These are phyloP conservation scores for Termitomyces heimii DNA, from an alignment of 768 basidiomycete species.

Conservation along the genomic window DNA sequence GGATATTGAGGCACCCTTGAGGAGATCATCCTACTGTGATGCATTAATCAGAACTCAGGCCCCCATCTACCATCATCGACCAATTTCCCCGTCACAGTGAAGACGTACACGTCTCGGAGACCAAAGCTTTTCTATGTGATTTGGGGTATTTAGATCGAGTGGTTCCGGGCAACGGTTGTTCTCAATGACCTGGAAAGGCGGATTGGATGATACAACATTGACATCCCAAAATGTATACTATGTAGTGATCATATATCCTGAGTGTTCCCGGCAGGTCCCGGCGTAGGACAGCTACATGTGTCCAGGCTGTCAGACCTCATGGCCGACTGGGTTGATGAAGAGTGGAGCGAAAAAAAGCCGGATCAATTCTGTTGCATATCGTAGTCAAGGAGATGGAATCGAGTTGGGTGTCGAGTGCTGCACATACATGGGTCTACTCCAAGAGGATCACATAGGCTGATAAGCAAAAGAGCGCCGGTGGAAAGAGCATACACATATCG, in stretches of 20 bases:
- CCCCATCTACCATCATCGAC: background rate
- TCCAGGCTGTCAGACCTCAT: background rate
- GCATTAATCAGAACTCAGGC: background rate
- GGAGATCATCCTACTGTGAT: background rate
- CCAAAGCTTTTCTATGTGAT: too few relatives aligned
- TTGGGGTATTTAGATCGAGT: background rate
- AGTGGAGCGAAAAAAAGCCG: background rate
- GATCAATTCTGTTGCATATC: background rate
- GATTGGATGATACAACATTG: slow-evolving; percentile 1
- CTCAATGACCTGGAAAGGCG: background rate
- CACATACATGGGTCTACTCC: too few relatives aligned
- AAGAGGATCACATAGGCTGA: slow-evolving; percentile 3
- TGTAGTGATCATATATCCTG: background rate
- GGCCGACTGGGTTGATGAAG: background rate
- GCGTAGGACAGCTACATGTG: background rate
- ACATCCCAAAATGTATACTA: background rate
- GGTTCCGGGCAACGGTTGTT: background rate
- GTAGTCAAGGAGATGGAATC: too few relatives aligned
- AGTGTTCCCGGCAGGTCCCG: background rate
- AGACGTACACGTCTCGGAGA: background rate
- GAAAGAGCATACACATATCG: background rate
- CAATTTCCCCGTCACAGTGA: background rate
- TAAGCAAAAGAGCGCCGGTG: background rate
- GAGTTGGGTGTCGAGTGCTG: background rate
- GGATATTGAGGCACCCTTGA: background rate